Conservation (phyloP, 2,329 filamentous ascomycete genomes). For the Bipolaris cookei region DNA sequence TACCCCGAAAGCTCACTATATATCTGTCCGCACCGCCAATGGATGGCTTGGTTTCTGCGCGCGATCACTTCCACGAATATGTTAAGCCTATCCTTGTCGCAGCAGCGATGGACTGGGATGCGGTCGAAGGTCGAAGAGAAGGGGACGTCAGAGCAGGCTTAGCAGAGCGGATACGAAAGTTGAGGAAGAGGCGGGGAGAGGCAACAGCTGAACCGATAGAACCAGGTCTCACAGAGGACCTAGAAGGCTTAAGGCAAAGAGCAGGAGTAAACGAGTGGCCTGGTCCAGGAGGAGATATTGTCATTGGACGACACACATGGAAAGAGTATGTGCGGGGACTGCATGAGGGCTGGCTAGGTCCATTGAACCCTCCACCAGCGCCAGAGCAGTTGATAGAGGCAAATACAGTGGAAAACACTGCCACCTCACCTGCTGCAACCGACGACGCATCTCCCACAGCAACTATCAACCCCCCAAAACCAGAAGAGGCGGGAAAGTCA, state of each 20-base stretch:
- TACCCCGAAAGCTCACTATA: conserved; percentile 84
- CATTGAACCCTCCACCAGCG: conserved; percentile 67
- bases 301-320: conserved; percentile 92
- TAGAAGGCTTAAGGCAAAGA: conserved; percentile 68
- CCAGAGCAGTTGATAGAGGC: conserved; percentile 30
- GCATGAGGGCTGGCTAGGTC: conserved; percentile 96
- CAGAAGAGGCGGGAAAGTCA: conserved; percentile 37
- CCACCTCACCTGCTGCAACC: conserved; percentile 19
- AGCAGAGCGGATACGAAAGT: conserved; percentile 80
- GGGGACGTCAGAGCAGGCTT: conserved; percentile 89
- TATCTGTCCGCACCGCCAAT: conserved; percentile 86
- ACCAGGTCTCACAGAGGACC: conserved; percentile 62
- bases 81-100: conserved; percentile 91
- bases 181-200: conserved; percentile 66
- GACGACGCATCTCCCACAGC: conserved; percentile 49
- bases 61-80: conserved; percentile 95
- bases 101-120: conserved; percentile 93
- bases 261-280: conserved; percentile 74
- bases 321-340: conserved; percentile 94
- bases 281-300: conserved; percentile 80
- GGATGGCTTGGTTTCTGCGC: conserved; percentile 81
- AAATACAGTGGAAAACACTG: conserved; percentile 12
- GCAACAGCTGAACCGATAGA: conserved; percentile 52
- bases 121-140: conserved; percentile 87
- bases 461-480: conserved; percentile 31